A percentile compares a stretch with the other conserved stretches of the same genome.
These are phyloP conservation scores for Fusarium sp. DNA, from an alignment of 2,329 filamentous ascomycete species.

Conservation along the genomic window DNA sequence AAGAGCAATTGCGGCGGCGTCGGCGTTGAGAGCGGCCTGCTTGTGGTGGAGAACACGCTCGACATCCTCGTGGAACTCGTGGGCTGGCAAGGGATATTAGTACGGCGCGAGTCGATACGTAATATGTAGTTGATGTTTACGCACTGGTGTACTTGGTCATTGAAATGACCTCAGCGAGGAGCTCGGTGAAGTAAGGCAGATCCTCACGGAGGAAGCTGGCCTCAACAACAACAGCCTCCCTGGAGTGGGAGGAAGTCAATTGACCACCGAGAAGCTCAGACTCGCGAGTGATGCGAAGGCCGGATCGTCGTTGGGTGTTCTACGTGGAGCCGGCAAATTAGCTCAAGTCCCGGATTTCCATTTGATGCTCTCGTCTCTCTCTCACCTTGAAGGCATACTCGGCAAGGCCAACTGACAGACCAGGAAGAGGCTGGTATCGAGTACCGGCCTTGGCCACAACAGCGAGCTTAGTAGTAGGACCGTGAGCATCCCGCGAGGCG, in stretches of 20 bases:
- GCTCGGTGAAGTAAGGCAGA: slow-evolving; percentile 96
- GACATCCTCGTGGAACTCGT: slow-evolving; percentile 93
- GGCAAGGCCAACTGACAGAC: slow-evolving; percentile 89
- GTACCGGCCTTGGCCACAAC: slow-evolving; percentile 95
- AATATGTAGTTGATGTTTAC: slow-evolving; percentile 47
- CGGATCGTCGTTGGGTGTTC: slow-evolving; percentile 90
- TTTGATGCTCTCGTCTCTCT: slow-evolving; percentile 30
- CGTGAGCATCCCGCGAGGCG: slow-evolving; percentile 88
- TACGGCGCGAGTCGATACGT: slow-evolving; percentile 7
- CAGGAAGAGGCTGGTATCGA: slow-evolving; percentile 89
- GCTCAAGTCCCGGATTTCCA: slow-evolving; percentile 52
- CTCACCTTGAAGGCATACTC: slow-evolving; percentile 96
- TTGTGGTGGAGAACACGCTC: slow-evolving; percentile 80
- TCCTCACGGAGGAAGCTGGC: slow-evolving; percentile 96
- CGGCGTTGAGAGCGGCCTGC: slow-evolving; percentile 78
- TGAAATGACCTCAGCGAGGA: slow-evolving; percentile 90
- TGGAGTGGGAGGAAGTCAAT: slow-evolving; percentile 88
- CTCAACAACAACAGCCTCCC: slow-evolving; percentile 91
- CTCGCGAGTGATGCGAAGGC: slow-evolving; percentile 93
- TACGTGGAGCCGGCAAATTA: slow-evolving; percentile 64
- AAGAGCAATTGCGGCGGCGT: slow-evolving; percentile 76
- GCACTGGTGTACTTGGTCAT: slow-evolving; percentile 87
- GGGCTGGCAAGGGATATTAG: slow-evolving; percentile 65
- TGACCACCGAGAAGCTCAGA: slow-evolving; percentile 94
- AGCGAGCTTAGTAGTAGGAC: slow-evolving; percentile 90